Conservation (phyloP, 2,329 filamentous ascomycete species). For the Penicillium concentricum region DNA sequence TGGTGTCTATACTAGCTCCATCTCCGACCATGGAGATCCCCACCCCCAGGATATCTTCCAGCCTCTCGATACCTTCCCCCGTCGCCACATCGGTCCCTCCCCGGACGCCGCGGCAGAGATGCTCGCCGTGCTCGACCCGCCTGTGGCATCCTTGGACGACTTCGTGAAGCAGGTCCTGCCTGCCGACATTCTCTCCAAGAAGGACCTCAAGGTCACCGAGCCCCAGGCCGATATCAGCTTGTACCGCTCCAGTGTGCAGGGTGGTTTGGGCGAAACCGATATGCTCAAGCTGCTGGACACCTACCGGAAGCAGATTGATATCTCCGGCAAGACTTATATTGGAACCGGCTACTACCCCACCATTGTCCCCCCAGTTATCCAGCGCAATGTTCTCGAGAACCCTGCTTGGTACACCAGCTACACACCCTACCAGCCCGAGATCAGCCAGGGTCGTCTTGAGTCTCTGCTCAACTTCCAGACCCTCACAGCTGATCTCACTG, state of each 20-base stretch:
- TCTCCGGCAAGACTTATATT: constrained; percentile 66
- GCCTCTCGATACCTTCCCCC: constrained; percentile 63
- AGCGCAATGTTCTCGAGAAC: constrained; percentile 87
- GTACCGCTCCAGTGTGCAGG: constrained; percentile 38
- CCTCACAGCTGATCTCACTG: constrained; percentile 83
- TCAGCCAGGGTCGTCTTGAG: constrained; percentile 90
- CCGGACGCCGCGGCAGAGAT: constrained; percentile 69
- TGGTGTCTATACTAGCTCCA: constrained; percentile 80
- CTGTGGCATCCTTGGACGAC: constrained; percentile 70
- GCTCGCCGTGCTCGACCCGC: constrained; percentile 76
- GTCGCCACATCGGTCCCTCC: constrained; percentile 84
- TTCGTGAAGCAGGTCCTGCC: constrained; percentile 86
- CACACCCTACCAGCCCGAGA: constrained; percentile 95
- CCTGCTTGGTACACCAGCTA: constrained; percentile 98
- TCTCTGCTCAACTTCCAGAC: constrained; percentile 96
- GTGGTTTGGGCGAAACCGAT: constrained; percentile 48
- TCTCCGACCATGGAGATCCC: constrained; percentile 72
- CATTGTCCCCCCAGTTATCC: constrained; percentile 84
- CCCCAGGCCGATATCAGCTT: constrained; percentile 45
- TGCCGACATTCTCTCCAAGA: constrained; percentile 69
- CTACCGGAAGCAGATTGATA: constrained; percentile 58
- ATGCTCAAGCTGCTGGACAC: constrained; percentile 42
- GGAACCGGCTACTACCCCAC: constrained; percentile 86
- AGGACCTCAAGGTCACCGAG: constrained; percentile 59
- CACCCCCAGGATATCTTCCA: constrained; percentile 44